Evolutionary conservation across 2,329 filamentous ascomycete genomes (phyloP), one percentile per base, ranked within the genome.

Genomic region (Eurotiales sp.): DNA sequence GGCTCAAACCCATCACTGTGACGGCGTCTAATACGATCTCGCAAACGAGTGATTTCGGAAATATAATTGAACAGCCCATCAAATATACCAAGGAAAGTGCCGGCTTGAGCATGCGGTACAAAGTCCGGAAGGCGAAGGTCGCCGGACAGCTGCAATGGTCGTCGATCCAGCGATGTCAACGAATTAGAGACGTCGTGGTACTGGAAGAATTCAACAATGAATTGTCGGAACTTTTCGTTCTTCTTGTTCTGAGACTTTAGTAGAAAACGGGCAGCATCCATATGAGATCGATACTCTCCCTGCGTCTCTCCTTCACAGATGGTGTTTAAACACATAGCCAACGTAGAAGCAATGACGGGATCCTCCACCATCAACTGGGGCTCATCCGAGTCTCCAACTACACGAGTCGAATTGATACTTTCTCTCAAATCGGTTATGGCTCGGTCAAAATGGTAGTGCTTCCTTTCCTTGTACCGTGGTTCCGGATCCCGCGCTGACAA

Each of bases 61-160:
- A 96, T 84, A 63, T 87, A 85, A 29, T 81, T 79, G 64, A 95
- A 90, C 2, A 96, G 75, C 1, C 88, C 88, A 61, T 96, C 90
- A 36, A 87, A 83, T 22, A 95, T 85, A 19, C 90, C 90, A 5
- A 95, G 76, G 4, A 95, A 76, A n/a, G 73, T 76, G 8, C 78
- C 79, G 2, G 77, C 79, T 56, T 79, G 75, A 1, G 77, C 74
- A 46, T 79, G 77, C 25, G 79, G 74, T 44, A 80, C 74, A 60
- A 78, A 82, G 23, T 73, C 68, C 2, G 79, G 79, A 3, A 82
- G 69, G 14, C 72, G 71, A 62, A 82, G 76, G 47, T 79, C 75
- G 22, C 76, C 74, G 55, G 75, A 73, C 59, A 79, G 74, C 14
- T 77, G 72, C n/a, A 79, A 68, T 5, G 76, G 76, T 11, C 75